Percentiles rank a stretch among this genome's conserved stretches.
Conservation (phyloP, 192 early-diverging fungal genomes). For the Coemansia sp. region DNA sequence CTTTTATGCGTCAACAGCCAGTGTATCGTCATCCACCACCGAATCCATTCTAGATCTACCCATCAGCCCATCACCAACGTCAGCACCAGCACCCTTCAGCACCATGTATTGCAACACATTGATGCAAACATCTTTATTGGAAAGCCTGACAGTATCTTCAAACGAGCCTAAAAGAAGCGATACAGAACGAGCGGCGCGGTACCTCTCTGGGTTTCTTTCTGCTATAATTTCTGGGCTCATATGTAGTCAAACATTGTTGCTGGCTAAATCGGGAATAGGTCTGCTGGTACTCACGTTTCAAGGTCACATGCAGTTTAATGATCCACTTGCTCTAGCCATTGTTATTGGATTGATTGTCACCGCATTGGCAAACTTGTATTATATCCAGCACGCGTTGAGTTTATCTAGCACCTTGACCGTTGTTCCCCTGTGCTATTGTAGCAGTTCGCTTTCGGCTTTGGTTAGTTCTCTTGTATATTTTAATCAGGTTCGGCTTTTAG, state of each 20-base stretch:
- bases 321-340: slow-evolving; percentile 66
- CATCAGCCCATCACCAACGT: no score
- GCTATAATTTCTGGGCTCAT: slow-evolving; percentile 69
- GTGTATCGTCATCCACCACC: no score
- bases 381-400: slow-evolving; percentile 68
- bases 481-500: slow-evolving; percentile 62
- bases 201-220: slow-evolving; percentile 57
- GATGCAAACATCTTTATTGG: no score
- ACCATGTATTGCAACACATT: no score
- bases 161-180: slow-evolving; percentile 20
- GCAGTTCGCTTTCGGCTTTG: slow-evolving; percentile 68
- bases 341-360: slow-evolving; percentile 54
- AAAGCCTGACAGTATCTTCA: no score
- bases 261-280: slow-evolving; percentile 76
- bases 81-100: slow-evolving; percentile 36
- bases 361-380: slow-evolving; percentile 61
- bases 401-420: slow-evolving; percentile 72
- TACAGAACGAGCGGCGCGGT: slow-evolving; percentile 25
- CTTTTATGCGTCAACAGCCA: no score
- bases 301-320: slow-evolving; percentile 64
- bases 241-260: slow-evolving; percentile 68
- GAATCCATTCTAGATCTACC: no score
- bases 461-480: slow-evolving; percentile 80
- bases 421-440: slow-evolving; percentile 71
- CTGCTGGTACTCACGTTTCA: slow-evolving; percentile 60